These are phyloP conservation scores for Leccinum longicurvipes DNA, from an alignment of 768 basidiomycete genomes.

Conservation along the genomic window DNA sequence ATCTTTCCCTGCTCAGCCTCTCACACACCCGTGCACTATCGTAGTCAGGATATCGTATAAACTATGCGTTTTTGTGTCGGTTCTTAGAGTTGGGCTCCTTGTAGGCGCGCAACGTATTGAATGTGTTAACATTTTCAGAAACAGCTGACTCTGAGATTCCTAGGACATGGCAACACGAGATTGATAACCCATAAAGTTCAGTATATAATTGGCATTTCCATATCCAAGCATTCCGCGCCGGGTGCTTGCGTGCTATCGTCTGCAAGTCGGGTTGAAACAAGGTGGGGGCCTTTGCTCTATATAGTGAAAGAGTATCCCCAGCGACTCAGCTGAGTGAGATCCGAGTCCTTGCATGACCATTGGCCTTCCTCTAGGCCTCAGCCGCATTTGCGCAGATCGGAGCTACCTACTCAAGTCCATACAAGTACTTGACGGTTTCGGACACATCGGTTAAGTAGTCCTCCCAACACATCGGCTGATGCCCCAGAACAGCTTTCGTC, in stretches of 20 bases:
- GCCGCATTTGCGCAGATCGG: neutral
- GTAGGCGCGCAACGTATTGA: neutral
- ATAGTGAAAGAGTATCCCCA: slow-evolving; percentile 3
- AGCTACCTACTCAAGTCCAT: neutral
- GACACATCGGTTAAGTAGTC: neutral
- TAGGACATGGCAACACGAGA: slow-evolving; percentile 4
- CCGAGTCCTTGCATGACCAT: slow-evolving; percentile 6
- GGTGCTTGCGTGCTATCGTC: neutral
- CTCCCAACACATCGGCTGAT: slow-evolving; percentile 1
- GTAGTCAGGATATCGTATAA: neutral
- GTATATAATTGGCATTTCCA: neutral
- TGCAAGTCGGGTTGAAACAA: neutral
- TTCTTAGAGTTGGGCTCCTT: too few relatives aligned
- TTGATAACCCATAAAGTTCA: neutral
- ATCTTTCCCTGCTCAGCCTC: neutral
- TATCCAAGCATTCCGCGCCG: slow-evolving; percentile 1
- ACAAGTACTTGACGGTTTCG: neutral
- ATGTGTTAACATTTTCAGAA: neutral
- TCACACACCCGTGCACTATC: neutral
- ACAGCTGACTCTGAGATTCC: neutral
- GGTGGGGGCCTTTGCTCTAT: neutral
- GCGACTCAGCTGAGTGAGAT: slow-evolving; percentile 9
- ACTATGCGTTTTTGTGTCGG: neutral
- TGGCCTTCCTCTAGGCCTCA: neutral
- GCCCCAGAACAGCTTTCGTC: neutral